Evolutionary conservation across 2,329 filamentous ascomycete species (phyloP).

Genomic region (Talaromyces sp.): DNA sequence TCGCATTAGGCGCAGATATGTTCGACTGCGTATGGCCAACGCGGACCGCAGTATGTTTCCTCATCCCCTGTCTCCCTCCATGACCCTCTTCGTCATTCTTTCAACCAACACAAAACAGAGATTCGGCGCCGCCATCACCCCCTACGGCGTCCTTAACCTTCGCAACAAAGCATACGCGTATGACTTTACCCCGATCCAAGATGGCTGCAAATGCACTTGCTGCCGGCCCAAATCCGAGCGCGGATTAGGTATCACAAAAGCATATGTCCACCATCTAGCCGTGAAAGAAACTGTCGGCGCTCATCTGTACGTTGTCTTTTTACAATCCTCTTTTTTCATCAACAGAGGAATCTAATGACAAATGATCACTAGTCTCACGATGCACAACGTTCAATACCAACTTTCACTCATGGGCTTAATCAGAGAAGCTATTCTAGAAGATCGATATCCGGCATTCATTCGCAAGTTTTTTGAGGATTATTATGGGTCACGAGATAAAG

Average conservation of each 20-base stretch:
- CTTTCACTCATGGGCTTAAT: conserved; percentile 75
- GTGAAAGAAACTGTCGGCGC: conserved; percentile 95
- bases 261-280: conserved; percentile 86
- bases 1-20: conserved; percentile 96
- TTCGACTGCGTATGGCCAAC: conserved; percentile 99
- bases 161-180: conserved; percentile 69
- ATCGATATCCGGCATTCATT: conserved; percentile 75
- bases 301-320: conserved; percentile 49
- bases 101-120: conserved; percentile 44
- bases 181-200: conserved; percentile 81
- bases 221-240: conserved; percentile 66
- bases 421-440: conserved; percentile 74
- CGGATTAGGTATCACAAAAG: conserved; percentile 76
- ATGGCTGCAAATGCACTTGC: conserved; percentile 74
- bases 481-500: conserved; percentile 64
- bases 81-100: too few relatives aligned
- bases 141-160: conserved; percentile 76
- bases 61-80: background rate
- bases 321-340: background rate
- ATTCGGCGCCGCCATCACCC: conserved; percentile 91
- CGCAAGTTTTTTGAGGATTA: conserved; percentile 71
- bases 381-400: conserved; percentile 95
- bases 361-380: conserved; percentile 62
- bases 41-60: conserved; percentile 66
- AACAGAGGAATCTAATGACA: background rate